Percentiles rank a stretch among this genome's conserved stretches.
phyloP scores from a whole-genome alignment of 495 filamentous ascomycete species.

The Hypoxylon fragiforme region DNA sequence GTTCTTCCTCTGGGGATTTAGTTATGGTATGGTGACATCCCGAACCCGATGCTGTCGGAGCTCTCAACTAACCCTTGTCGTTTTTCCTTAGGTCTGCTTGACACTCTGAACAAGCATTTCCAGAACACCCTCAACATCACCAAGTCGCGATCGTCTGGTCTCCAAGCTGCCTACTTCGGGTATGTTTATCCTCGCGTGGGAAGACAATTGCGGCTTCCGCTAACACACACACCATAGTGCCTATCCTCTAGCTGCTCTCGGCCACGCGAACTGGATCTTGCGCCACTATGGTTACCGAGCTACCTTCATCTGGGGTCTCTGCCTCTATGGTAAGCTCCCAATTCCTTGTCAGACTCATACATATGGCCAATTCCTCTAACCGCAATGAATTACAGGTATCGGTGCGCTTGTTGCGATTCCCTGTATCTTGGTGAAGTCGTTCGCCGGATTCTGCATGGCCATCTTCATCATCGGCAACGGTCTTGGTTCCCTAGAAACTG shows the following conservation, averaged over 20 bases:
- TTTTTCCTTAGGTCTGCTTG: conserved; percentile 67
- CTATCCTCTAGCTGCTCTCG: conserved; percentile 63
- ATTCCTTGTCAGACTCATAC: conserved; percentile 43
- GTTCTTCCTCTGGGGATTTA: conserved; percentile 86
- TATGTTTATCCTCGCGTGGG: conserved; percentile 16
- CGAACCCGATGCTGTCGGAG: too few relatives aligned
- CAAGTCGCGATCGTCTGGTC: conserved; percentile 39
- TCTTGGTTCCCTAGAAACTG: conserved; percentile 71
- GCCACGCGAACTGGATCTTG: conserved; percentile 66
- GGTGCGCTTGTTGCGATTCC: conserved; percentile 47
- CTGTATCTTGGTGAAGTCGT: conserved; percentile 50
- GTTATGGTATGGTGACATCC: conserved; percentile 55
- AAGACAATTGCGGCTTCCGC: not conserved
- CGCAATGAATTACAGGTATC: conserved; percentile 20
- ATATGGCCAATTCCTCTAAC: not conserved
- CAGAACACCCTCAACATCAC: conserved; percentile 41
- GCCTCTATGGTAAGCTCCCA: conserved; percentile 49
- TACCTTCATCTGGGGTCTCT: conserved; percentile 62
- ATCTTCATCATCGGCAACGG: conserved; percentile 74
- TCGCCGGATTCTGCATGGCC: conserved; percentile 69
- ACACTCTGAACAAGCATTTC: conserved; percentile 52
- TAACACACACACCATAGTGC: conserved; percentile 41
- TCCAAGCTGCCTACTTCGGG: conserved; percentile 46
- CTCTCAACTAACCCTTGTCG: too few relatives aligned
- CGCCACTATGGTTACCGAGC: conserved; percentile 65